Percentiles rank a stretch among this genome's conserved stretches.
phyloP scores from a whole-genome alignment of 257 asterid genomes.

The Cruciata laevipes region DNA sequence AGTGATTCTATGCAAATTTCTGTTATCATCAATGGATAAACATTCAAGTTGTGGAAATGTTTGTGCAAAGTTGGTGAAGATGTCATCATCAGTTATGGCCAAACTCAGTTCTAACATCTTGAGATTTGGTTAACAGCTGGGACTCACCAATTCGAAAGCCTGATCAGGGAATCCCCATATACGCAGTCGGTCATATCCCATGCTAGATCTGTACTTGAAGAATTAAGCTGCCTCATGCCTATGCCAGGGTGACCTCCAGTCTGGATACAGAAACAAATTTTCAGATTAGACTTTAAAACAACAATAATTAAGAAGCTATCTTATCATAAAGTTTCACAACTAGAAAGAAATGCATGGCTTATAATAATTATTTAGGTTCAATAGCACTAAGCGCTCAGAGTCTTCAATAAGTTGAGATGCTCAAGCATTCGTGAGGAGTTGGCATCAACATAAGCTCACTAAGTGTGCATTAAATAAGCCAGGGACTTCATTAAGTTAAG shows the following conservation, averaged over 20 bases:
- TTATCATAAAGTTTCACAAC: too few relatives aligned
- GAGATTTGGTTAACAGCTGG: too few relatives aligned
- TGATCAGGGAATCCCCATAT: too few relatives aligned
- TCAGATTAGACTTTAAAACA: conserved; percentile 16
- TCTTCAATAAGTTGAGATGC: not conserved
- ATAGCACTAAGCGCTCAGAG: not conserved
- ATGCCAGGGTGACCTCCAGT: conserved; percentile 65
- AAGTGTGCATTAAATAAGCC: not conserved
- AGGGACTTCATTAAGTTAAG: not conserved
- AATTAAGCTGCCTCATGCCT: conserved; percentile 72
- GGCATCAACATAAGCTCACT: not conserved
- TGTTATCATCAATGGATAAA: too few relatives aligned
- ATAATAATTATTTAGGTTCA: not conserved
- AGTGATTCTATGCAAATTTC: too few relatives aligned
- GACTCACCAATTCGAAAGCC: too few relatives aligned
- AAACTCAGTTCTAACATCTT: too few relatives aligned
- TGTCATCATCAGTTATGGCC: too few relatives aligned
- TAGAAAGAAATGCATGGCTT: not conserved
- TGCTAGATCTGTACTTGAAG: conserved; percentile 65
- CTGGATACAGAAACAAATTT: conserved; percentile 33
- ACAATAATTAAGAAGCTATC: too few relatives aligned
- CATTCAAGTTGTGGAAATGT: too few relatives aligned
- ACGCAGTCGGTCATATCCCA: conserved; percentile 92
- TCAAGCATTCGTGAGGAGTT: not conserved
- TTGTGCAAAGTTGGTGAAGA: too few relatives aligned